Base-by-base conservation (phyloP, 23 red algal species). In the Gracilaria domingensis region DNA sequence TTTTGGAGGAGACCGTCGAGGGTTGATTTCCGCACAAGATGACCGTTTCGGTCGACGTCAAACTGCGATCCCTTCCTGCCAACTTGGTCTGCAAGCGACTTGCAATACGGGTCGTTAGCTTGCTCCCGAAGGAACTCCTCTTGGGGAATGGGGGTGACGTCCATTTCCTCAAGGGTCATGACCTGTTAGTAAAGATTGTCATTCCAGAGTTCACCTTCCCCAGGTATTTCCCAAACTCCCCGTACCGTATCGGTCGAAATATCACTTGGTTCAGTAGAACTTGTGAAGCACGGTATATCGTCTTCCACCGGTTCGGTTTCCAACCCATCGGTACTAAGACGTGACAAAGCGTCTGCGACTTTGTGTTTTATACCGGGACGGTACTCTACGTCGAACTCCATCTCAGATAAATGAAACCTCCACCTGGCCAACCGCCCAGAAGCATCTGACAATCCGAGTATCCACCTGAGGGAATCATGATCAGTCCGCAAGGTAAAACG, bases 391-490 rank as follows among this genome's bases (percentile, higher is more conserved):
- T 88, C 84, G 28, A 37, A 73, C 42, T 88, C n/a, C 28, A 88
- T 77, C 26, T 88, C 66, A 20, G 71, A 55, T 5, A 88, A 47
- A 6, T 67, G 66, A 9, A 76, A 74, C 50, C 84, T 58, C 84
- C 84, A 88, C 57, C 84, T 13, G 42, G 84, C 84, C 11, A 88
- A 32, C 29, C 84, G 32, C 14, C 62, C 71, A 8, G 67, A 76
- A 4, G 66, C 21, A 16, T 86, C 82, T 4, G 56, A 5, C 11
- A 73, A 21, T 9, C 54, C 33, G 6, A 72, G 66, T 40, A 86
- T 70, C 82, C 82, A 86, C 59, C 59, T 4, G 4, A 86, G 82
- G 61, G 82, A 65, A 33, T 86, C 38, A 73, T 86, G 82, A 28
- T 86, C 82, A 5, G 82, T 86, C 12, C 82, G 61, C 2, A 86